Percentiles rank a stretch among this genome's conserved stretches.
Evolutionary conservation across 1,284 basidiomycete genomes (phyloP).

Genomic region (Leccinum fallax): DNA sequence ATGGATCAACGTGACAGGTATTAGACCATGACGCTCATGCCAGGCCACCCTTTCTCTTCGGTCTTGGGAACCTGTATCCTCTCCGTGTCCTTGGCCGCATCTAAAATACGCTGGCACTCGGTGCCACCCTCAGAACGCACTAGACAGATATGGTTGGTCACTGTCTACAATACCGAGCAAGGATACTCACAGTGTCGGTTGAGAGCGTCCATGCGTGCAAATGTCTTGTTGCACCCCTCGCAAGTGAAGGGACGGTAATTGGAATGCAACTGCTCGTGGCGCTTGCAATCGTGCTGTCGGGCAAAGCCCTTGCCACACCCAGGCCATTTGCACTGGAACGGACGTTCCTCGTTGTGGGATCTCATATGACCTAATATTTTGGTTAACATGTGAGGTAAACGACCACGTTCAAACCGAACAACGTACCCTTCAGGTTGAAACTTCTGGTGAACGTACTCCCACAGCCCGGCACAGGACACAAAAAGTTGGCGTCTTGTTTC

Average conservation of each 20-base stretch:
- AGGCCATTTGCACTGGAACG: constrained; percentile 84
- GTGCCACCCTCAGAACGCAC: constrained; percentile 60
- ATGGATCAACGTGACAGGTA: constrained; percentile 11
- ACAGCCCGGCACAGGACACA: constrained; percentile 76
- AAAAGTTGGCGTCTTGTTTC: constrained; percentile 74
- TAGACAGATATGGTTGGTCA: constrained; percentile 21
- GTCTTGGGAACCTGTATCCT: constrained; percentile 24
- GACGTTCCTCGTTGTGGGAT: constrained; percentile 83
- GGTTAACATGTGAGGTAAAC: constrained; percentile 18
- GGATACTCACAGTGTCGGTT: constrained; percentile 69
- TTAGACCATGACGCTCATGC: constrained; percentile 33
- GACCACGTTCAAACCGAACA: constrained; percentile 10
- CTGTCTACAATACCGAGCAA: neutral
- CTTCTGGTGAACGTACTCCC: constrained; percentile 82
- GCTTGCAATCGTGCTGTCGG: constrained; percentile 83
- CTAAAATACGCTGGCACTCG: constrained; percentile 49
- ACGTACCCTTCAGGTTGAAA: constrained; percentile 77
- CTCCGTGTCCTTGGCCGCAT: constrained; percentile 33
- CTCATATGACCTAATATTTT: constrained; percentile 65
- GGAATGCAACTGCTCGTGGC: constrained; percentile 79
- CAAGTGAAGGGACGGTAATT: constrained; percentile 69
- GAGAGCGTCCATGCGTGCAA: constrained; percentile 78
- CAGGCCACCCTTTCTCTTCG: constrained; percentile 30
- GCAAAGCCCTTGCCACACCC: constrained; percentile 84
- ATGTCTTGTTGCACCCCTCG: constrained; percentile 76